phyloP scores from a whole-genome alignment of 106 monocot genomes.

The Phalaenopsis equestris region DNA sequence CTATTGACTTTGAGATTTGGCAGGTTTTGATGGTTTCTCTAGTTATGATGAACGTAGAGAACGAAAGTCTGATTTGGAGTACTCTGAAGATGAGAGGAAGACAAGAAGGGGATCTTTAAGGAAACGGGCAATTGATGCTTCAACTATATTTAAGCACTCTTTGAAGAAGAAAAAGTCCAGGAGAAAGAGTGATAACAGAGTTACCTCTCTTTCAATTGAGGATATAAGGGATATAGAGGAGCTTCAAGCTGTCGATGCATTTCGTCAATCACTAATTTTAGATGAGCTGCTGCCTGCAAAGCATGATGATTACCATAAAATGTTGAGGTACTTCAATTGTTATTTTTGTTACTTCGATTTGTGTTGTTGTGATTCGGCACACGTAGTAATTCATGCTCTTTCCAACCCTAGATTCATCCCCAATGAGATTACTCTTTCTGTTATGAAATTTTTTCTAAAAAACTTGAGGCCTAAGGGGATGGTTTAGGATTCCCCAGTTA shows the following conservation, averaged over 20 bases:
- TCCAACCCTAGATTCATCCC: background rate
- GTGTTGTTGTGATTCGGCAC: too few relatives aligned
- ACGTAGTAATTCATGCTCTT: background rate
- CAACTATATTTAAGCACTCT: slow-evolving; percentile 48
- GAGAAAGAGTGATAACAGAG: slow-evolving; percentile 10
- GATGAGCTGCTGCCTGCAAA: slow-evolving; percentile 40
- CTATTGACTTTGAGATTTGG: background rate
- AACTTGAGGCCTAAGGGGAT: background rate
- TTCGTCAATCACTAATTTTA: slow-evolving; percentile 41
- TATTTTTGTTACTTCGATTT: background rate
- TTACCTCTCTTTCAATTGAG: slow-evolving; percentile 16
- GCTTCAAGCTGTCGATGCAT: slow-evolving; percentile 38
- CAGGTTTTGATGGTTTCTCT: slow-evolving; percentile 54
- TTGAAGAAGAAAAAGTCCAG: slow-evolving; percentile 25
- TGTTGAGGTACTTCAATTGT: slow-evolving; percentile 32
- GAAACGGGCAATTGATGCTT: slow-evolving; percentile 52
- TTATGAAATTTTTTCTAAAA: background rate
- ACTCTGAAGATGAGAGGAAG: slow-evolving; percentile 56
- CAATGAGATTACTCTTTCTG: background rate
- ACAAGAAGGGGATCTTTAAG: slow-evolving; percentile 42
- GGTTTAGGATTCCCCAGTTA: background rate
- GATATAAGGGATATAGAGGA: slow-evolving; percentile 34
- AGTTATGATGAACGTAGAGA: slow-evolving; percentile 36
- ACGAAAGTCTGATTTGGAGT: slow-evolving; percentile 41
- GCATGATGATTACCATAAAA: slow-evolving; percentile 50